A percentile compares a stretch with the other conserved stretches of the same genome.
These are phyloP conservation scores for Anthracocystis panici-leucophaei DNA, from an alignment of 1,284 basidiomycete species.

Conservation along the genomic window DNA sequence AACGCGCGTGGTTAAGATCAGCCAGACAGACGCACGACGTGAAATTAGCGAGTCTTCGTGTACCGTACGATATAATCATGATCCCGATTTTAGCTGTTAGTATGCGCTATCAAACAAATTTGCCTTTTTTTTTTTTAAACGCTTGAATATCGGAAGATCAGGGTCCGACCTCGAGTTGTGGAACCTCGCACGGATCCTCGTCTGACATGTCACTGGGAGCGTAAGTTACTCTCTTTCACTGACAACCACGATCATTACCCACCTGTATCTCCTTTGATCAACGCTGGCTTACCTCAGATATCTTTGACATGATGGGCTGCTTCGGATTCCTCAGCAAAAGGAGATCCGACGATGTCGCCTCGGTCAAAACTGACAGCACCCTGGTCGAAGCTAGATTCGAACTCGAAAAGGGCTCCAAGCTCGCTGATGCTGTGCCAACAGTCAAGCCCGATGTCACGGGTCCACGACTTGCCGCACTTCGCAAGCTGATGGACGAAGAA, in stretches of 20 bases:
- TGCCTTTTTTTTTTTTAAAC: too few relatives aligned
- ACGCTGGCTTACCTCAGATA: background rate
- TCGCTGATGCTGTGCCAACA: background rate
- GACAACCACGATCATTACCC: background rate
- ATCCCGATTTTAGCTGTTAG: too few relatives aligned
- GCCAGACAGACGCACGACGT: too few relatives aligned
- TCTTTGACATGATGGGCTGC: constrained; percentile 37
- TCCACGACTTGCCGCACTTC: constrained; percentile 74
- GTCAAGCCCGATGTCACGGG: constrained; percentile 43
- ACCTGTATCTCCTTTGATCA: background rate
- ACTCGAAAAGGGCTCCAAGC: constrained; percentile 24
- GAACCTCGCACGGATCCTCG: constrained; percentile 4
- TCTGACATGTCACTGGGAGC: background rate
- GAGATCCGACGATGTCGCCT: constrained; percentile 29
- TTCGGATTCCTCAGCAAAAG: constrained; percentile 34
- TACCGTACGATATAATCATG: too few relatives aligned
- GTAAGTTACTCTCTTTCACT: background rate
- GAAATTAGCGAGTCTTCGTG: too few relatives aligned
- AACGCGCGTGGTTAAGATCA: too few relatives aligned
- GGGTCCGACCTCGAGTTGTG: constrained; percentile 9
- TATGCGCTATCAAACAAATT: background rate
- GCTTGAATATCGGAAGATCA: constrained; percentile 3
- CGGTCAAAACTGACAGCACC: constrained; percentile 36
- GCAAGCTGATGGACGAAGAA: constrained; percentile 53
- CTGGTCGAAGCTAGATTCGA: constrained; percentile 32